Base-by-base conservation (phyloP, 345 rosid species). In the Lumnitzera racemosa region DNA sequence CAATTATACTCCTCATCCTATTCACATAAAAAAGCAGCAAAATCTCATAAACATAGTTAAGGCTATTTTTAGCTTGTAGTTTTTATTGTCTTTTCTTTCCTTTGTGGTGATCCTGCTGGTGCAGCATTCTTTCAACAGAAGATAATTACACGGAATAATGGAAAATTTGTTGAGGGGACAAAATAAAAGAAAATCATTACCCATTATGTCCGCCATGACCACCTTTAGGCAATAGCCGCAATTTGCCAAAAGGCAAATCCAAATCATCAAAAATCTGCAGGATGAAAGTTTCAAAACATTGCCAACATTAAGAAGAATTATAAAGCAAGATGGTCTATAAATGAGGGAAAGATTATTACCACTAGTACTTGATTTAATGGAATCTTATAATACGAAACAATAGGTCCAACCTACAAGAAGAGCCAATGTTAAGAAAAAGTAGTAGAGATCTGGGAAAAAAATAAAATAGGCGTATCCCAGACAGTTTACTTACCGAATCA, bases 121-220 rank as follows among this genome's bases (percentile, higher is more conserved):
- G 5, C 31, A 27, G 31, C 31, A 27, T 27, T 27, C 31, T 27
- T 2, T 27, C 31, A 2, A 5, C 3, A 27, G 31, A 27, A 27
- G 31, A 27, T 27, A 27, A 27, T 27, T 27, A 27, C 5, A 27
- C 5, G 15, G 62, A 9, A 46, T 36, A 46, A 46, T 52, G 23
- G 31, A 54, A 36, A 2, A 27, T 50, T 55, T 47, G 5, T 20
- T 49, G 53, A 52, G 15, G 41, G 60, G 48, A 23, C 13, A 65
- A 23, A n/a, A 55, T 46, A 52, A 55, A 50, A n/a, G 2, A 31
- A 46, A 53, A 43, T 17, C 54, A 4, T 69, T 81, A 94, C 97
- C 99, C 99, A 14, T 90, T 94, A 64, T 94, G 96, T 58, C 99
- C 99, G 20, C 99, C 97, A 67, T 90, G 99, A 61, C 99, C 99